Base-by-base conservation (phyloP, 306 rosid species). In the Lagenaria siceraria region DNA sequence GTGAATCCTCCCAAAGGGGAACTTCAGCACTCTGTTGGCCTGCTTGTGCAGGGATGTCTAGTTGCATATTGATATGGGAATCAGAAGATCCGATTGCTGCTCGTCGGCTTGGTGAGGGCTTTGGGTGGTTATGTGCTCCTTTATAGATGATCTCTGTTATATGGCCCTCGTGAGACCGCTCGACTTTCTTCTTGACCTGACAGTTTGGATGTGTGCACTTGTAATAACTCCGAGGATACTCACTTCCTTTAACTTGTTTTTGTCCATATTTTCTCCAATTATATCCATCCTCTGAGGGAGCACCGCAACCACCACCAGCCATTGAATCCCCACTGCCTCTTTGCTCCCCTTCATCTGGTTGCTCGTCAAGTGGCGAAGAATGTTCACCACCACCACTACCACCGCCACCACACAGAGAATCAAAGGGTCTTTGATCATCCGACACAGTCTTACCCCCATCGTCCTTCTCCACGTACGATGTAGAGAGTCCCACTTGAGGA, bases 231-330 rank as follows among this genome's bases (percentile, higher is more conserved):
- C 98, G 88, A 0, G 98, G 98, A 77, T 82, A 94, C 86, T 94
- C 98, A 6, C 98, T 94, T 13, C 98, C 98, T 81, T 94, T 94
- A 18, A 94, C 98, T 76, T 92, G 98, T 87, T 94, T 94, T 70
- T 94, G 98, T 56, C 98, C 97, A 35, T 93, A 93, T 80, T 93
- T 93, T 82, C 98, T 91, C 98, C 98, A 93, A 76, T 91, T 93
- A 80, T 90, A 93, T 63, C 94, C 97, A 78, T 93, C 98, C 53
- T 94, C 97, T 8, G 97, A 87, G 21, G 86, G 86, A 46, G 96
- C 81, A 49, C 90, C 85, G 33, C 92, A 92, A 88, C 70, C 83
- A 78, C 89, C 87, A 53, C 89, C 83, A 72, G 79, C 86, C 76
- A 84, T 4, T 2, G 87, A 82, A 82, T 93, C 98, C 56, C 85